These are phyloP conservation scores for Meira miltonrushii DNA, from an alignment of 1,284 basidiomycete genomes.

Conservation along the genomic window DNA sequence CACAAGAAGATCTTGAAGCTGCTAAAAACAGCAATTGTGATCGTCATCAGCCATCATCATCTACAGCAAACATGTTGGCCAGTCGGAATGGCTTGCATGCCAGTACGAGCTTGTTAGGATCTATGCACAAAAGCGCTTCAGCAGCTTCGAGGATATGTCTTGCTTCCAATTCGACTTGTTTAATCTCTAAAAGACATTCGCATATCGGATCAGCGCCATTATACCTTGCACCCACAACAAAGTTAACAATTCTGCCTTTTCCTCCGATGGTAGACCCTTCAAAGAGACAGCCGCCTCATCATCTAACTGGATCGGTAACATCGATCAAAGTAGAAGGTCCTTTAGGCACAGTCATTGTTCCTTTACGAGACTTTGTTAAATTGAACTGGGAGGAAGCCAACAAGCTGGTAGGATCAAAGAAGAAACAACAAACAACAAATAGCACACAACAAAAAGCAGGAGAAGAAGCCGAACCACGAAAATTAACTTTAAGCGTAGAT, in stretches of 20 bases:
- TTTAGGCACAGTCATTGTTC: slow-evolving; percentile 37
- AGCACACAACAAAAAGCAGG: not conserved
- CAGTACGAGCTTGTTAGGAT: too few relatives aligned
- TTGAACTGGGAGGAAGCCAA: slow-evolving; percentile 15
- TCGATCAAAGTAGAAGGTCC: slow-evolving; percentile 43
- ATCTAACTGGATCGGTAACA: not conserved
- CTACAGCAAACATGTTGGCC: too few relatives aligned
- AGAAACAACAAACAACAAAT: not conserved
- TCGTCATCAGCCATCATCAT: too few relatives aligned
- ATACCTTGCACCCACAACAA: slow-evolving; percentile 28
- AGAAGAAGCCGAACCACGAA: slow-evolving; percentile 4
- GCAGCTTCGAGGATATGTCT: too few relatives aligned
- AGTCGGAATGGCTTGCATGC: too few relatives aligned
- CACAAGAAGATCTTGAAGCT: too few relatives aligned
- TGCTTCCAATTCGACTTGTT: too few relatives aligned
- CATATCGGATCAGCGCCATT: slow-evolving; percentile 45
- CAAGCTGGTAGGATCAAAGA: not conserved
- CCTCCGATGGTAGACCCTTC: slow-evolving; percentile 45
- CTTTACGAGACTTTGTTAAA: slow-evolving; percentile 35
- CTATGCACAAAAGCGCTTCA: too few relatives aligned
- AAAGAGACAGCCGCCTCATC: slow-evolving; percentile 21
- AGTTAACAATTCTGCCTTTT: slow-evolving; percentile 33
- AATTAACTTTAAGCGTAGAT: slow-evolving; percentile 61
- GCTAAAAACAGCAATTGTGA: too few relatives aligned
- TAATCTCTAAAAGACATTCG: slow-evolving; percentile 12